These are phyloP conservation scores for Dillenia suffruticosa DNA, from an alignment of 164 flowering plant species.

Conservation along the genomic window DNA sequence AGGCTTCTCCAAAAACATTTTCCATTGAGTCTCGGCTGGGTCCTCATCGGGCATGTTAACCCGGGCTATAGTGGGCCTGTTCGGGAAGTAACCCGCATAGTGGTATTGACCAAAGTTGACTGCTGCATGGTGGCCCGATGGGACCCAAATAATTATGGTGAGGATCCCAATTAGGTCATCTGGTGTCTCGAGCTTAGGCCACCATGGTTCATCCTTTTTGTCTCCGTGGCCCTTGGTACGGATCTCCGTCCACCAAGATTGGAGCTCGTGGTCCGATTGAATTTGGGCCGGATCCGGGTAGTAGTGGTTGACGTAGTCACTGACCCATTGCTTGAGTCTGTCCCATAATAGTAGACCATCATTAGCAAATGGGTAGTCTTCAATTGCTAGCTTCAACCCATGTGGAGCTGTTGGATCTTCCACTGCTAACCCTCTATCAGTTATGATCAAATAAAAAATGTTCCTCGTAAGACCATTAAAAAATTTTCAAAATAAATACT, in stretches of 20 bases:
- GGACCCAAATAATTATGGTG: conserved; percentile 68
- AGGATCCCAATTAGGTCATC: conserved; percentile 40
- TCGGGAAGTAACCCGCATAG: conserved; percentile 70
- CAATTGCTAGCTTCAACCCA: conserved; percentile 56
- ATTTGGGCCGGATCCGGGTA: conserved; percentile 33
- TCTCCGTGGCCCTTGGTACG: conserved; percentile 64
- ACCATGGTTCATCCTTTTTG: conserved; percentile 79
- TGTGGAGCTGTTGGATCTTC: conserved; percentile 66
- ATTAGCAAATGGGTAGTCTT: conserved; percentile 75
- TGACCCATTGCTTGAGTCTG: conserved; percentile 56
- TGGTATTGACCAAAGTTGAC: conserved; percentile 76
- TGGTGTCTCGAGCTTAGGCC: conserved; percentile 60
- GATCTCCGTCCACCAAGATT: conserved; percentile 77
- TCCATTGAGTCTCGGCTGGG: conserved; percentile 16
- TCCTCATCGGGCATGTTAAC: conserved; percentile 57
- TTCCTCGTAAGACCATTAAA: not conserved
- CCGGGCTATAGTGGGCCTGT: conserved; percentile 62
- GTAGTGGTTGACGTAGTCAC: conserved; percentile 54
- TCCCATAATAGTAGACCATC: conserved; percentile 78
- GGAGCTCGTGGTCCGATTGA: conserved; percentile 58
- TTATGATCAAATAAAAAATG: not conserved
- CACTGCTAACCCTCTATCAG: conserved; percentile 66
- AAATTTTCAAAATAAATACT: not conserved
- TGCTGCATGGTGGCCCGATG: conserved; percentile 75
- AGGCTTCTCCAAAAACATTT: conserved; percentile 27